These are phyloP conservation scores for Mycena galericulata DNA, from an alignment of 768 basidiomycete genomes.

Conservation along the genomic window DNA sequence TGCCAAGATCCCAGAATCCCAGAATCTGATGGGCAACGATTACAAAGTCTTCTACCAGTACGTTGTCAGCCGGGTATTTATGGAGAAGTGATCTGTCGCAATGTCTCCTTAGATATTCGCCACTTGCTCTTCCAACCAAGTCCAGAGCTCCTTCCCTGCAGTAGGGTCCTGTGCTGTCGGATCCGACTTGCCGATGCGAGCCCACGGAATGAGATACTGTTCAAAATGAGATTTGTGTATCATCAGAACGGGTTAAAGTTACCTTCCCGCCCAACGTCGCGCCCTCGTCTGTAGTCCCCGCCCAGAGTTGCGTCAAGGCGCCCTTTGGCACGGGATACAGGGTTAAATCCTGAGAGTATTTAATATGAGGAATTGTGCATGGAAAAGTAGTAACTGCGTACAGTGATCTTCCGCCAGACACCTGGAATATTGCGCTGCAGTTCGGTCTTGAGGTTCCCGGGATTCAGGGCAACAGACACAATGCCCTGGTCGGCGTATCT, in stretches of 20 bases:
- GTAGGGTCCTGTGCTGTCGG: constrained; percentile 41
- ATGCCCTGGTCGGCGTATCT: constrained; percentile 56
- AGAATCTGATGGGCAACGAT: no score
- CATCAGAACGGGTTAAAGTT: constrained; percentile 28
- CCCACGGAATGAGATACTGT: constrained; percentile 59
- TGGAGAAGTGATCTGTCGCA: no score
- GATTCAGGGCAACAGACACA: constrained; percentile 56
- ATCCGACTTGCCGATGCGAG: constrained; percentile 43
- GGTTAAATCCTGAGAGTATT: constrained; percentile 11
- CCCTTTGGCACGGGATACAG: constrained; percentile 52
- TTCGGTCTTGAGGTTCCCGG: constrained; percentile 43
- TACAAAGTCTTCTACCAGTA: no score
- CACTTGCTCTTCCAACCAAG: constrained; percentile 59
- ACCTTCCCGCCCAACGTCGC: constrained; percentile 59
- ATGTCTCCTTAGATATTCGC: constrained; percentile 1
- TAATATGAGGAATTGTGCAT: background rate
- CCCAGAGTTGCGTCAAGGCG: constrained; percentile 63
- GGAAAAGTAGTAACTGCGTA: background rate
- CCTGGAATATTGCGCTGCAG: constrained; percentile 17
- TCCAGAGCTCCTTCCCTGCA: constrained; percentile 52
- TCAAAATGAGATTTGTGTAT: background rate
- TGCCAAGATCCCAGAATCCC: no score
- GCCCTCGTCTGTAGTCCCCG: constrained; percentile 58
- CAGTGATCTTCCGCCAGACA: background rate
- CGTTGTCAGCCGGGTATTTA: background rate